These are phyloP conservation scores for Senecio squalidus DNA, from an alignment of 140 eudicot species.

Conservation along the genomic window DNA sequence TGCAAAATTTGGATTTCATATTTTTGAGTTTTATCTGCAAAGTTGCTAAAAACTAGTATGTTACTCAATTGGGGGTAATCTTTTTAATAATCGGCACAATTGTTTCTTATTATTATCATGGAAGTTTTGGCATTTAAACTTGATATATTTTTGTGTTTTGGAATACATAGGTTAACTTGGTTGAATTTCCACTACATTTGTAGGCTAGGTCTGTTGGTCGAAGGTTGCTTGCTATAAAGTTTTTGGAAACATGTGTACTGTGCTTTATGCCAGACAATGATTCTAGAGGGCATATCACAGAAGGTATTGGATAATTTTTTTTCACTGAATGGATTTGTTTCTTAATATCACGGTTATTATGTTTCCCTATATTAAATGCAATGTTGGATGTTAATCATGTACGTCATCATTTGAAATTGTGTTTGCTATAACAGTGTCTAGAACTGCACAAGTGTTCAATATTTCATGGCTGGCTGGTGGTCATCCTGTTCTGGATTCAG, in stretches of 20 bases:
- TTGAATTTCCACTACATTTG: conserved; percentile 22
- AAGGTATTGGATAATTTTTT: conserved; percentile 44
- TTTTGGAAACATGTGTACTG: conserved; percentile 64
- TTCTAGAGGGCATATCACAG: conserved; percentile 42
- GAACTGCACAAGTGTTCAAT: conserved; percentile 47
- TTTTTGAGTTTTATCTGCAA: not conserved
- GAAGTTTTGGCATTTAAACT: not conserved
- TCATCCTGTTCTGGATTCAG: conserved; percentile 73
- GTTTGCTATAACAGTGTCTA: conserved; percentile 29
- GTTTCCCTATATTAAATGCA: not conserved
- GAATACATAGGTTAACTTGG: conserved; percentile 3
- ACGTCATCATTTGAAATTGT: conserved; percentile 12
- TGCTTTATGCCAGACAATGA: conserved; percentile 62
- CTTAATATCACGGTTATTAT: too few species aligned
- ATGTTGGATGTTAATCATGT: conserved; percentile 8
- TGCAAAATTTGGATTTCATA: too few species aligned
- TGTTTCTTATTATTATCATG: not conserved
- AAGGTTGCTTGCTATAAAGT: conserved; percentile 80
- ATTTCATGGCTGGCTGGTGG: conserved; percentile 63
- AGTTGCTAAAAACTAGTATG: not conserved
- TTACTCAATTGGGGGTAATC: not conserved
- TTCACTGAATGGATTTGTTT: not conserved
- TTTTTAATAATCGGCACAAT: not conserved
- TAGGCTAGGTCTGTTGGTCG: conserved; percentile 68
- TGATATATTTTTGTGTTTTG: not conserved